These are phyloP conservation scores for Plasmodium cynomolgi DNA, from an alignment of 169 alveolate genomes.

Conservation along the genomic window DNA sequence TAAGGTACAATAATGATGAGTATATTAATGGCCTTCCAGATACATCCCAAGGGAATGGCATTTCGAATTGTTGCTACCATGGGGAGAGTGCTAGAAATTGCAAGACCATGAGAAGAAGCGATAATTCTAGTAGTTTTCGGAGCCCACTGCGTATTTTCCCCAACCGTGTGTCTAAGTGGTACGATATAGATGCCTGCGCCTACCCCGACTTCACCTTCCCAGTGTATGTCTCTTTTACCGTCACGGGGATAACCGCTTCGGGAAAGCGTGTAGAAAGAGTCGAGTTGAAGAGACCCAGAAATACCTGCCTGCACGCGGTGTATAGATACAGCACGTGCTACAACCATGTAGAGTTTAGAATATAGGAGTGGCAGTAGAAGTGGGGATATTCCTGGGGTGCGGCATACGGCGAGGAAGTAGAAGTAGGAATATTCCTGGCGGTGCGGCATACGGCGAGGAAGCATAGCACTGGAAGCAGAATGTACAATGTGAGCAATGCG, in stretches of 20 bases:
- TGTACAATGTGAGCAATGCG: neutral
- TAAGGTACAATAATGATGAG: neutral
- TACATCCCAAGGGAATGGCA: neutral
- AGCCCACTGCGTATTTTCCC: neutral
- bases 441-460: neutral
- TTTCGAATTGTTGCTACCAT: neutral
- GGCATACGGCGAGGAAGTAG: neutral
- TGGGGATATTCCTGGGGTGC: neutral
- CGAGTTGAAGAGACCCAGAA: conserved; percentile 6
- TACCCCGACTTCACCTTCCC: conserved; percentile 35
- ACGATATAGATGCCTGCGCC: neutral
- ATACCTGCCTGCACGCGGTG: conserved; percentile 13
- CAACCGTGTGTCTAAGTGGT: neutral
- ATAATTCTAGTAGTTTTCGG: neutral
- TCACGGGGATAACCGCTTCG: conserved; percentile 45
- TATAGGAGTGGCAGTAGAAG: neutral
- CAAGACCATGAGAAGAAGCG: neutral
- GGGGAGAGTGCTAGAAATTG: neutral
- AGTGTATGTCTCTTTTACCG: conserved; percentile 39
- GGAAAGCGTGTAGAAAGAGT: conserved; percentile 28
- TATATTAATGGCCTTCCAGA: neutral
- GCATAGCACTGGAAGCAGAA: neutral
- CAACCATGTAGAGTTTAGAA: conserved; percentile 32
- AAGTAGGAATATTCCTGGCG: neutral
- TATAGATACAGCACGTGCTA: conserved; percentile 38